Evolutionary conservation across 2,329 filamentous ascomycete genomes (phyloP), one percentile per base, ranked within the genome.

Genomic region (Pestalotiopsis sp.): DNA sequence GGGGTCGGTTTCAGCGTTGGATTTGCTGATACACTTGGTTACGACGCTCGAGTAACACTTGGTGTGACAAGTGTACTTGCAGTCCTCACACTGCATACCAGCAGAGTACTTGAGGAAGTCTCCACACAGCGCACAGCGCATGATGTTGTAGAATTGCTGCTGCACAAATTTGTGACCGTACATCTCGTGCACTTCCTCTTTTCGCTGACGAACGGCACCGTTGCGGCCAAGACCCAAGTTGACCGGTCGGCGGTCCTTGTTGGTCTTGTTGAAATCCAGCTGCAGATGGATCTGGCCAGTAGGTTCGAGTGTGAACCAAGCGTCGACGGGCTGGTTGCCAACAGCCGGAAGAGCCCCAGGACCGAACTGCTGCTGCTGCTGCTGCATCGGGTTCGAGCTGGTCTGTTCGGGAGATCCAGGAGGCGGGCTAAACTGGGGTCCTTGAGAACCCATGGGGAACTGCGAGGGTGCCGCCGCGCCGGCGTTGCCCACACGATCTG

Each of bases 111-210:
- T 99, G 82, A 99, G 91, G 77, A 99, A 98, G 73, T 99, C 96
- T 69, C 94, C 96, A 78, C 96, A 99, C 44, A 98, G 89, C 14
- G 96, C 96, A 81, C 96, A 99, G 70, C 96, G 95, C 96, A 99
- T 99, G 77, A 99, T 98, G 86, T 98, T 99, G 90, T 98, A 99
- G 81, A 99, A 99, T 80, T 98, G 96, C 79, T 98, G 94, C 76
- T 96, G 93, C 67, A 98, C 91, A 77, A 99, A 99, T 82, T 98
- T 99, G 90, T 99, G 96, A 62, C 96, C 96, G 78, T 97, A 98
- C 85, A 98, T 97, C 83, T 99, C 96, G 82, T 98, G 93, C 4
- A 99, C 91, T 76, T 98, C 94, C 80, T 99, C 96, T 84, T 99
- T 99, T 77, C 94, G 93, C 82, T 99, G 95, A 73, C 96, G 93